Conservation (phyloP, 768 basidiomycete species). For the Lactarius quietus region DNA sequence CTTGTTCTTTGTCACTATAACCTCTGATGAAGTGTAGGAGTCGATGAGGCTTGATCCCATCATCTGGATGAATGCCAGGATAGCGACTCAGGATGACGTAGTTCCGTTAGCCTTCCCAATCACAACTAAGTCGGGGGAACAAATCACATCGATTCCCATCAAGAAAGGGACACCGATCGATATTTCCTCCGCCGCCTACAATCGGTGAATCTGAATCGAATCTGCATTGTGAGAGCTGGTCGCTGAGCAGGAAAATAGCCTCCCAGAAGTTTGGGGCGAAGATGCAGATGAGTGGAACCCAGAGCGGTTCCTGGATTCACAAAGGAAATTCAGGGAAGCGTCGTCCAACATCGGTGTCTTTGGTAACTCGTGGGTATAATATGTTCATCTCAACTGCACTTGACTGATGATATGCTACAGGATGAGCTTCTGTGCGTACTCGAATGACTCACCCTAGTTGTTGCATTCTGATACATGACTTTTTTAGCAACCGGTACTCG, state of each 20-base stretch:
- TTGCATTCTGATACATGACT: not conserved
- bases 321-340: not conserved
- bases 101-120: constrained; percentile 10
- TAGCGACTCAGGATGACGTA: constrained; percentile 4
- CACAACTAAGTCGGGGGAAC: constrained; percentile 11
- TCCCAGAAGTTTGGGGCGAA: constrained; percentile 7
- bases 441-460: not conserved
- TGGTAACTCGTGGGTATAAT: constrained; percentile 4
- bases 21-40: not conserved
- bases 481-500: constrained; percentile 2
- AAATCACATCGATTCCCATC: constrained; percentile 10
- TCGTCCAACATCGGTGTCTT: constrained; percentile 6
- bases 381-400: not conserved
- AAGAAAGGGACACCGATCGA: constrained; percentile 9
- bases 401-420: not conserved
- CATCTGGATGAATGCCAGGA: not conserved
- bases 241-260: not conserved
- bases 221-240: not conserved
- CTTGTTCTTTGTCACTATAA: too few species aligned
- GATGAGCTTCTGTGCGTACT: constrained; percentile 13
- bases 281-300: constrained; percentile 15
- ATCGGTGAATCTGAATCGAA: not conserved
- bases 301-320: constrained; percentile 9
- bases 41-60: constrained; percentile 1
- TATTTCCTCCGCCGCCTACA: not conserved